Base-by-base conservation (phyloP, 2,329 filamentous ascomycete genomes). In the Epichloe scottii region DNA sequence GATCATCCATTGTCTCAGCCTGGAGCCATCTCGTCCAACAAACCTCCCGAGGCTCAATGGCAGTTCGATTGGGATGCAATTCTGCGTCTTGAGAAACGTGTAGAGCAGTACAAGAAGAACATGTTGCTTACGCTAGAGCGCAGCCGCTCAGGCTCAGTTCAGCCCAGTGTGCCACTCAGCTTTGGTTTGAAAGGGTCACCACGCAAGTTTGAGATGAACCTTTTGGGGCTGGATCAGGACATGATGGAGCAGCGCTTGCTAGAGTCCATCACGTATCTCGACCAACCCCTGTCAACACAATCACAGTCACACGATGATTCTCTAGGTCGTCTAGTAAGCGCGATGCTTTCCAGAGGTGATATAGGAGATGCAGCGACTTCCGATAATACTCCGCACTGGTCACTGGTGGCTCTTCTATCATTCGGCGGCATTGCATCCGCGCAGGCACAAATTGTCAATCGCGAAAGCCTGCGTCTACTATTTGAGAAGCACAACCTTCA, bases 361-460 rank as follows among this genome's bases (percentile, higher is more conserved):
- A 3, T 40, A 15, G 37, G 26, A 1, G 44, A 35, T 12, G 51
- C 52, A 40, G 44, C 58, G 47, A 51, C 52, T n/a, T 55, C 59
- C 30, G 63, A 68, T 12, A 68, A 75, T 42, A 70, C 68, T 23
- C 79, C 71, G 46, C 81, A 74, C 64, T 82, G 69, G 71, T 82
- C 79, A 1, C 63, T 84, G 7, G 61, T 78, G 33, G 83, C 87
- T 1, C 68, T 85, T 8, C 71, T 94, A 11, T 94, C 88, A 0
- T 85, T 95, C 58, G 81, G 79, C 1, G 85, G 87, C 0, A 73
- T 91, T 15, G 75, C 95, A 15, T 71, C 77, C 8, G 78, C 82
- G 0, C 91, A 97, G 66, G 81, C 87, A 6, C 78, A 81, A 41
- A 70, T 95, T 0, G 76, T 95, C 38, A 93, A 90, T 57, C 79